phyloP scores from a whole-genome alignment of 2,329 filamentous ascomycete genomes.

The Diaporthe velutina region DNA sequence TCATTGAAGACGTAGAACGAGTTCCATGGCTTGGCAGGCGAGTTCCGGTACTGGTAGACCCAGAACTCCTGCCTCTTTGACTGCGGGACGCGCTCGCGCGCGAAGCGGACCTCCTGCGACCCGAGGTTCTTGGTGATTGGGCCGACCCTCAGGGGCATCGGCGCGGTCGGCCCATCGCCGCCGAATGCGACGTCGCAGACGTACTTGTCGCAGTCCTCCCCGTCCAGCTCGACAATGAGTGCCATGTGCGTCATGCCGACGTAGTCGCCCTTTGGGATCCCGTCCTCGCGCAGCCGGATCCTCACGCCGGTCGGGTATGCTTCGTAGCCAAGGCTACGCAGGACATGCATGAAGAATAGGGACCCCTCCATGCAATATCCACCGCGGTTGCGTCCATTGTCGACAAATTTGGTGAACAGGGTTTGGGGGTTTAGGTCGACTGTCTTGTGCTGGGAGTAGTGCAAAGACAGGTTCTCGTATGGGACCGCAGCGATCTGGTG shows the following conservation, averaged over 20 bases:
- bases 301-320: slow-evolving; percentile 63
- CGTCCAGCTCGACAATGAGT: slow-evolving; percentile 68
- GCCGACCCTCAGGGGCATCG: slow-evolving; percentile 64
- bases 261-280: slow-evolving; percentile 56
- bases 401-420: slow-evolving; percentile 64
- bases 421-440: slow-evolving; percentile 59
- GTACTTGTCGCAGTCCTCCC: slow-evolving; percentile 57
- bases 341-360: slow-evolving; percentile 59
- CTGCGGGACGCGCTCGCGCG: slow-evolving; percentile 61
- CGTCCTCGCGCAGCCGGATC: slow-evolving; percentile 55
- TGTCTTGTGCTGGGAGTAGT: slow-evolving; percentile 58
- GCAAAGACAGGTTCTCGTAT: slow-evolving; percentile 68
- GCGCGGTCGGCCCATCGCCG: slow-evolving; percentile 69
- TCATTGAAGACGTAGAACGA: slow-evolving; percentile 76
- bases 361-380: slow-evolving; percentile 74
- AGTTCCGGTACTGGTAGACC: slow-evolving; percentile 73
- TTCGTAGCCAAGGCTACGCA: slow-evolving; percentile 45
- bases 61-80: slow-evolving; percentile 63
- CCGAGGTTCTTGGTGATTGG: slow-evolving; percentile 62
- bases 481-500: slow-evolving; percentile 65
- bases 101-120: slow-evolving; percentile 67
- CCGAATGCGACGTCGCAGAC: slow-evolving; percentile 75
- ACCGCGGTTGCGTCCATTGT: slow-evolving; percentile 57
- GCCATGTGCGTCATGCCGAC: slow-evolving; percentile 66
- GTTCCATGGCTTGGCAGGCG: slow-evolving; percentile 64